phyloP scores from a whole-genome alignment of 257 asterid genomes.

The Fraxinus cuspidata region DNA sequence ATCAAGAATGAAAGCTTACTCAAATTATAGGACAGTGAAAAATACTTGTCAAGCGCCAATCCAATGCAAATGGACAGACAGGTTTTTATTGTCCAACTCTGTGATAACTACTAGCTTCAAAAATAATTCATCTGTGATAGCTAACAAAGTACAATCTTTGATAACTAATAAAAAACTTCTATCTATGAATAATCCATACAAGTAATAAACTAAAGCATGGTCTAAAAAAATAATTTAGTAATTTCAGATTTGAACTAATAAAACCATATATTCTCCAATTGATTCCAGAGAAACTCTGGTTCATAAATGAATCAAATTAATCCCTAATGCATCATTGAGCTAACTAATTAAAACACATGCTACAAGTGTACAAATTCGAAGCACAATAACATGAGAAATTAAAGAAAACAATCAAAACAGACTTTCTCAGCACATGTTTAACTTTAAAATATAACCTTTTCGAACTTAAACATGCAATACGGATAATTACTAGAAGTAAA shows the following conservation, averaged over 20 bases:
- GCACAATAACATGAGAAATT: constrained; percentile 4
- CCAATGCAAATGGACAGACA: neutral
- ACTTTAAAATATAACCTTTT: neutral
- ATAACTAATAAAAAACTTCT: too few relatives aligned
- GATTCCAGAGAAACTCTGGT: neutral
- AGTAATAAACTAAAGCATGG: neutral
- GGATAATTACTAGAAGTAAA: neutral
- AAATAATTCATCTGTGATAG: neutral
- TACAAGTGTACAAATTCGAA: constrained; percentile 3
- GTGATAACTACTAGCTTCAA: too few relatives aligned
- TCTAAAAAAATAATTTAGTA: neutral
- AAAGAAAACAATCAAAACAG: neutral
- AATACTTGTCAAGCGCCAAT: neutral
- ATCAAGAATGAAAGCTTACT: neutral
- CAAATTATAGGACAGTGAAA: neutral
- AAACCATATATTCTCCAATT: neutral
- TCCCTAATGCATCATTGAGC: neutral
- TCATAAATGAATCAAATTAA: neutral
- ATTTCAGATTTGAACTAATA: constrained; percentile 9
- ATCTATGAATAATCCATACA: neutral
- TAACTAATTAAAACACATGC: neutral
- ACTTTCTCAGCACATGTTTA: neutral
- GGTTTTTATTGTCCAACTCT: neutral
- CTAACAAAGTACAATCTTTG: neutral
- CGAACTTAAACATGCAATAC: neutral